Base-by-base conservation (phyloP, 1,284 basidiomycete genomes). In the Vanrija humicola region DNA sequence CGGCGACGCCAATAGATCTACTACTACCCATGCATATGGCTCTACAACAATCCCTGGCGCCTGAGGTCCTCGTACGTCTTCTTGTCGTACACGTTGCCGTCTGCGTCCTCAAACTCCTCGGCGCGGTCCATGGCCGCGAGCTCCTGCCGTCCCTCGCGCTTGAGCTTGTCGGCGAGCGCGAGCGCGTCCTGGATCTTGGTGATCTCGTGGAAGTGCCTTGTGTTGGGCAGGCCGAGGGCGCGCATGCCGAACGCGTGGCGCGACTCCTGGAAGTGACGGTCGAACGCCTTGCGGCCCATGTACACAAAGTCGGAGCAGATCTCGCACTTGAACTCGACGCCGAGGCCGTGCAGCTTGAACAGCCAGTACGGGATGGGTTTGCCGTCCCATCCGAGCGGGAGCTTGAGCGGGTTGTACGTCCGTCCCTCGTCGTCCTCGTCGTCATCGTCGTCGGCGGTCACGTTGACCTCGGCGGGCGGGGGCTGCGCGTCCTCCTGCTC, bases 291-390 rank as follows among this genome's bases (percentile, higher is more conserved):
- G 43, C 72, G 82, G 64, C 94, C 94, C 87, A 94, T 94, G 74
- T 95, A 95, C 12, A 91, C 88, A 71, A 89, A 88, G 71, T 92
- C 90, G 15, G 91, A 95, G 75, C 96, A 99, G 67, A 98, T 97
- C 79, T 98, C 95, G 72, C 96, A 99, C 56, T 86, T 85, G 77
- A 97, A 99, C 76, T 97, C 93, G 48, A 97, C 94, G 26, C 95
- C 94, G 21, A 98, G 81, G 1, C 96, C 96, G 75, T 98, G 96
- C 51, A 99, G 79, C 77, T 98, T 98, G 80, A 95, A 99, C 57
- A 99, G 73, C 95, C 95, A 98, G 74, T 93, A 98, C 16, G 96
- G 95, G 67, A 98, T 98, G 16, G 95, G 94, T 72, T 95, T 96
- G 42, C 93, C 93, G 72, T 98, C 94, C 94, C 94, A 98, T 1